Percentiles rank a stretch among this genome's conserved stretches.
These are phyloP conservation scores for Magnaporthiopsis poae DNA, from an alignment of 2,329 filamentous ascomycete genomes.

Conservation along the genomic window DNA sequence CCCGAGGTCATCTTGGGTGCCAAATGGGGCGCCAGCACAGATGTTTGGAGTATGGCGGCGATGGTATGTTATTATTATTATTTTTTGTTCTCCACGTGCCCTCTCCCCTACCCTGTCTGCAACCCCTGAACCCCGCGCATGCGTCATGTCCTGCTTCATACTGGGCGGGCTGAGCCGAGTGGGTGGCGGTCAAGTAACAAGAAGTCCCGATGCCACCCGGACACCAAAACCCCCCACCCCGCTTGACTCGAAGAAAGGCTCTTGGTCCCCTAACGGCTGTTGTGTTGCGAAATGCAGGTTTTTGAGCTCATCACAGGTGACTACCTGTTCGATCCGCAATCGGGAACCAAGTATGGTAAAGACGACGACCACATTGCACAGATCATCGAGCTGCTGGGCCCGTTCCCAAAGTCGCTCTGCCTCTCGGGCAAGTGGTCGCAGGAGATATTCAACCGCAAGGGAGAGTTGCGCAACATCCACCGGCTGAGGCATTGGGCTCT, in stretches of 20 bases:
- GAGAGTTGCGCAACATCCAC: conserved; percentile 94
- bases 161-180: background rate
- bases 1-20: conserved; percentile 92
- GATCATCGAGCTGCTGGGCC: conserved; percentile 91
- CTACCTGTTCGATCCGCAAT: conserved; percentile 96
- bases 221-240: background rate
- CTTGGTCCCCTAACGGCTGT: background rate
- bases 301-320: conserved; percentile 97
- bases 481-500: conserved; percentile 91
- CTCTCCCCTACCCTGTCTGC: background rate
- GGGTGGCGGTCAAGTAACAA: background rate
- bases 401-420: conserved; percentile 85
- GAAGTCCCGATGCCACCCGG: background rate
- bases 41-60: conserved; percentile 98
- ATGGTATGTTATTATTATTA: conserved; percentile 62
- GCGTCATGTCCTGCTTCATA: background rate
- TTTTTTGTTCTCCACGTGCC: background rate
- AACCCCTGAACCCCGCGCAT: background rate
- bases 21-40: conserved; percentile 98
- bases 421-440: conserved; percentile 93
- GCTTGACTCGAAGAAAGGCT: conserved; percentile 4
- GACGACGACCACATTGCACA: conserved; percentile 98
- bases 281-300: conserved; percentile 47
- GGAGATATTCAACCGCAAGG: conserved; percentile 97
- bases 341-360: conserved; percentile 96